phyloP scores from a whole-genome alignment of 192 early-diverging fungal species.

The Pilobolus umbonatus region DNA sequence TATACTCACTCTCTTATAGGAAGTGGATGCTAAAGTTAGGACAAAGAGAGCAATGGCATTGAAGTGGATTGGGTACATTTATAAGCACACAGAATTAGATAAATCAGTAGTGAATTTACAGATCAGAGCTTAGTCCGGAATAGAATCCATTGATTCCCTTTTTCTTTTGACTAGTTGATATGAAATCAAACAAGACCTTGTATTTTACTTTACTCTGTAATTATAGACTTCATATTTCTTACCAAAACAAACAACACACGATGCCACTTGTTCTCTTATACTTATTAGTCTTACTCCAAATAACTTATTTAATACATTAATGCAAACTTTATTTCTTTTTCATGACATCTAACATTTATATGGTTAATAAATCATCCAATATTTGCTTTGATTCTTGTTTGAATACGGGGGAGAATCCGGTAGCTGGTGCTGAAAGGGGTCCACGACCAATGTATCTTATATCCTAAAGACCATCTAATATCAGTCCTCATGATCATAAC shows the following conservation, averaged over 20 bases:
- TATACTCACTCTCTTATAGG: neutral
- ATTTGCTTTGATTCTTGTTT: conserved; percentile 58
- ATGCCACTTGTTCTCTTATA: too few species aligned
- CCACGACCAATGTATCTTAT: conserved; percentile 70
- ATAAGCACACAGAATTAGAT: conserved; percentile 32
- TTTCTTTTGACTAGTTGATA: too few species aligned
- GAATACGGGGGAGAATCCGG: conserved; percentile 66
- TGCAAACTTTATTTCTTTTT: too few species aligned
- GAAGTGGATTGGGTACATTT: conserved; percentile 34
- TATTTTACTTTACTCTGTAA: too few species aligned
- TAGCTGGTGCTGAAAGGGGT: conserved; percentile 74
- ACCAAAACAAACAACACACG: too few species aligned
- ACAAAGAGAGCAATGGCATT: conserved; percentile 33
- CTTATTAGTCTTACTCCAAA: too few species aligned
- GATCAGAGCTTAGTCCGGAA: conserved; percentile 12
- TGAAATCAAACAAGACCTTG: too few species aligned
- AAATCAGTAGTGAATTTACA: conserved; percentile 27
- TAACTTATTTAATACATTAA: too few species aligned
- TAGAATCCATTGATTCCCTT: too few species aligned
- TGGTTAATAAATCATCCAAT: neutral
- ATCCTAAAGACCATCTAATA: conserved; percentile 10
- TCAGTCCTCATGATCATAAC: neutral
- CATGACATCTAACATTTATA: too few species aligned
- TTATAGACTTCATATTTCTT: too few species aligned
- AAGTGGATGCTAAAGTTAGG: conserved; percentile 16